Base-by-base conservation (phyloP, 257 asterid genomes). In the Leonotis leonurus region DNA sequence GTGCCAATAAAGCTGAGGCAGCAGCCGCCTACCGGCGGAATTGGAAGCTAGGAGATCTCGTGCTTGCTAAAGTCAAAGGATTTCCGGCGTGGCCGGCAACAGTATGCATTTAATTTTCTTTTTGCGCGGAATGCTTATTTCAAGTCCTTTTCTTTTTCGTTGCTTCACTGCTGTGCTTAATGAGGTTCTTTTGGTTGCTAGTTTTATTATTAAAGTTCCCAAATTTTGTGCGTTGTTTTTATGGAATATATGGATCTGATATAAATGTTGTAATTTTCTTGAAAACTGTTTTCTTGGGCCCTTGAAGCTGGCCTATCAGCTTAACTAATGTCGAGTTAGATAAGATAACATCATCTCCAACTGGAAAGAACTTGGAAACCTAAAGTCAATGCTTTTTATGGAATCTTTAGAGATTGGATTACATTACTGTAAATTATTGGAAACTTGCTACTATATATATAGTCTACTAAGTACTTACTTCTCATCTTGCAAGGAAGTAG, bases 41-140 rank as follows among this genome's bases (percentile, higher is more conserved):
- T 78, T 87, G 88, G 87, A 87, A 90, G 68, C 71, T 87, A 46
- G 96, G 96, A 22, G 96, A 90, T 85, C 97, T 90, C 41, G 97
- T 90, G 64, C 95, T 90, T 65, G 97, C 97, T 46, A 90, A 90
- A 74, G 92, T 90, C 71, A 90, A 90, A 75, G 97, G 97, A 0
- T 87, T 87, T 70, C 95, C 92, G 35, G 88, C 97, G 8, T 90
- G 97, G 97, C 97, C 97, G 44, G 97, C 97, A 4, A 81, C 73
- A 82, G 95, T 89, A 79, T 36, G 84, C 50, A 1, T 48, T 30
- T 24, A 16, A 22, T 20, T 12, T 71, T 3, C 43, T 40, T 64
- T 45, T 64, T 51, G 25, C 37, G 29, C 25, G 17, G 14, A 25
- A 18, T 16, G 8, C 2, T 60, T 8, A 4, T 24, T 8, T 44